Percentiles rank a stretch among this genome's conserved stretches.
Conservation (phyloP, 345 rosid genomes). For the Jatropha curcas region DNA sequence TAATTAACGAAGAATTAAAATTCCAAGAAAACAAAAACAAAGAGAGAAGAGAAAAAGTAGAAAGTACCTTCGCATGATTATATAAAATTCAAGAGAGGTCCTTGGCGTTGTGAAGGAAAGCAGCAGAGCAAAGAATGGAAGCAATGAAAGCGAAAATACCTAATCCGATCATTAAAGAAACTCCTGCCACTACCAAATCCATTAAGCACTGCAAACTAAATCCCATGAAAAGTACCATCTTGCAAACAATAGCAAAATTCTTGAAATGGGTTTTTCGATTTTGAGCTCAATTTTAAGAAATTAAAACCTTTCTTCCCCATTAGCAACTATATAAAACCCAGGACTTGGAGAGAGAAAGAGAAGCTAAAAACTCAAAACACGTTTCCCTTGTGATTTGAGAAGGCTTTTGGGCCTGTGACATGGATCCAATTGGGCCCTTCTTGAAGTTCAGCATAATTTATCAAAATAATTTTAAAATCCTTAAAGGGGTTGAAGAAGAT, state of each 20-base stretch:
- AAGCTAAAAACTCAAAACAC: too few species aligned
- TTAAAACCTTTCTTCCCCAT: neutral
- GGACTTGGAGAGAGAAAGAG: neutral
- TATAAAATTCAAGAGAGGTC: constrained; percentile 28
- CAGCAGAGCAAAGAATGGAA: constrained; percentile 71
- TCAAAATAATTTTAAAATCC: too few species aligned
- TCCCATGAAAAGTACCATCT: constrained; percentile 42
- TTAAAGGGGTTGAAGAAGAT: too few species aligned
- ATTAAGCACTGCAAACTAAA: constrained; percentile 53
- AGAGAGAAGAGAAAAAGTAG: neutral
- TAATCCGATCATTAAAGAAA: constrained; percentile 72
- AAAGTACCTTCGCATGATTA: neutral
- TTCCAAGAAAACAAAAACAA: neutral
- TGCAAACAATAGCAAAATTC: neutral
- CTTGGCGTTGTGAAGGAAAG: constrained; percentile 75
- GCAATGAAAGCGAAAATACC: constrained; percentile 70
- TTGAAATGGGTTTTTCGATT: neutral
- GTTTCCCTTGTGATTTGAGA: neutral
- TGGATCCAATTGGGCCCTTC: too few species aligned
- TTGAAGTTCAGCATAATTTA: too few species aligned
- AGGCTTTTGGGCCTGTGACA: neutral
- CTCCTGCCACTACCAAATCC: constrained; percentile 72
- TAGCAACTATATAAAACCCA: neutral
- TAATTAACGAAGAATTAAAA: neutral
- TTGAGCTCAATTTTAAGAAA: neutral